Percentiles rank a stretch among this genome's conserved stretches.
Conservation (phyloP, 148 eudicot species). For the Gaultheria prostrata region DNA sequence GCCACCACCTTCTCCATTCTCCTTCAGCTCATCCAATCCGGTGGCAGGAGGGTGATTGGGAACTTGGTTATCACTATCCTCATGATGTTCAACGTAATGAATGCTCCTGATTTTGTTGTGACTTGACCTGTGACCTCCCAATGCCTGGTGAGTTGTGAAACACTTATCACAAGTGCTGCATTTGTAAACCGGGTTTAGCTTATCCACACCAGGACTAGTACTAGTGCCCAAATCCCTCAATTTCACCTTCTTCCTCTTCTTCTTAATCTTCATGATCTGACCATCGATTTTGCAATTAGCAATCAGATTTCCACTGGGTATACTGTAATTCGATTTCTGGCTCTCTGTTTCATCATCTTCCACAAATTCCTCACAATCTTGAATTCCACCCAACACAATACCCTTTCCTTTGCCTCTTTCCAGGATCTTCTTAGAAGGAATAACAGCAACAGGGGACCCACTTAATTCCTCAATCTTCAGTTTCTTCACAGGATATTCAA, state of each 20-base stretch:
- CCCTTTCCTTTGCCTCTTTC: conserved; percentile 4
- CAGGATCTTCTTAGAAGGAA: background rate
- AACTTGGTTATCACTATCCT: background rate
- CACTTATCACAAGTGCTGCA: conserved; percentile 44
- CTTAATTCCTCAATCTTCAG: conserved; percentile 6
- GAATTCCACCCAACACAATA: background rate
- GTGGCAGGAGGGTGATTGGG: background rate
- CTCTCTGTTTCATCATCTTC: conserved; percentile 5
- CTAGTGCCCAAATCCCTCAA: conserved; percentile 27
- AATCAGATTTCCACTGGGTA: background rate
- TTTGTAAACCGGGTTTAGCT: conserved; percentile 24
- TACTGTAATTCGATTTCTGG: background rate
- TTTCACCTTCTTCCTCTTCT: conserved; percentile 26
- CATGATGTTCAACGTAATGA: background rate
- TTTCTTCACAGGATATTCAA: background rate
- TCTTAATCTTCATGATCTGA: conserved; percentile 8
- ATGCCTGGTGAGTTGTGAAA: conserved; percentile 44
- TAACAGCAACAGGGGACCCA: background rate
- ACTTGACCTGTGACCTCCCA: conserved; percentile 59
- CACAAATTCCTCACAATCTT: background rate
- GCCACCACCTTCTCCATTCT: conserved; percentile 10
- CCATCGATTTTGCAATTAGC: background rate
- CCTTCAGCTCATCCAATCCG: background rate
- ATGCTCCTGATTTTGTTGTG: conserved; percentile 28
- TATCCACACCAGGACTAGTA: background rate